Evolutionary conservation across 345 rosid genomes (phyloP), one percentile per base, ranked within the genome.

Genomic region (Citrus mangshanensis): DNA sequence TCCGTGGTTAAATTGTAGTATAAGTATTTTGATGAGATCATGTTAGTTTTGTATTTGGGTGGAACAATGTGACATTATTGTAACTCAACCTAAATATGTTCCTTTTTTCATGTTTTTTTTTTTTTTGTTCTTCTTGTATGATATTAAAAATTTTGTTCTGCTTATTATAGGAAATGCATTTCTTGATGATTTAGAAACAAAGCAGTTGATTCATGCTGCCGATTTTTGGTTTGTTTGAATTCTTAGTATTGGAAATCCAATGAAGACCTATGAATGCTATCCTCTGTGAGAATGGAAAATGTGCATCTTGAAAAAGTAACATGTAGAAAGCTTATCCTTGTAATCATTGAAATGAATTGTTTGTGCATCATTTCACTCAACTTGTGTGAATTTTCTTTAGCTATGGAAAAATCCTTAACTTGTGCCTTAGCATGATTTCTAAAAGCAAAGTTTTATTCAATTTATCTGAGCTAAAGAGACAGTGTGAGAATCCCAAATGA

Each of bases 21-120:
- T 68, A 37, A 14, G 46, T 76, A 21, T 76, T 76, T 64, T 32
- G 66, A 68, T 35, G 73, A 77, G 66, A 70, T 58, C 40, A 28
- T 25, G 0, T 28, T 68, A 59, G 42, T 66, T 66, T 77, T 8
- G 19, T 9, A 60, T 59, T 32, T 59, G 8, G 1, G 38, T 40
- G 28, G 28, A 56, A 24, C 40, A 60, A 59, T 59, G 42, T 59
- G 34, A 59, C 60, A 38, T 38, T 59, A 28, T 68, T 77, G 74
- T 69, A 77, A 77, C 18, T 59, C 5, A 37, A 58, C 24, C 55
- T 25, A 8, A 55, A 34, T 42, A 24, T 65, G 72, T 19, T 67
- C 6, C 18, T 37, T 56, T 77, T 34, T 24, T 27, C 12, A 14
- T 42, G 16, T 25, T 69, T 42, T 6, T 3, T 51, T 34, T 49